Percentiles rank a stretch among this genome's conserved stretches.
phyloP scores from a whole-genome alignment of 1,284 basidiomycete genomes.

The Malassezia yamatoensis region DNA sequence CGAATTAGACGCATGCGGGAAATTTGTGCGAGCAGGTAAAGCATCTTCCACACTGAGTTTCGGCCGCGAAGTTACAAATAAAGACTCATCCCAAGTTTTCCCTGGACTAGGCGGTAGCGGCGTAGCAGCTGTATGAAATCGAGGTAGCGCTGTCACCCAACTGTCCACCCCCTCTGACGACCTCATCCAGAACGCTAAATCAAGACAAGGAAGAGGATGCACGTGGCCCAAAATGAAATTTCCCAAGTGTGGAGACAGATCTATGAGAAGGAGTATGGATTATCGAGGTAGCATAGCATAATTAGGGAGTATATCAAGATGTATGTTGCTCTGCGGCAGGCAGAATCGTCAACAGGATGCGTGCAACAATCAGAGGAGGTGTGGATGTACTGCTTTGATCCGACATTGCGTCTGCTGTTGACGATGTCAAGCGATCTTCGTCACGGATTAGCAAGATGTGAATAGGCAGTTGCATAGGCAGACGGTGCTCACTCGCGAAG shows the following conservation, averaged over 20 bases:
- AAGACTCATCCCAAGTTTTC: not conserved
- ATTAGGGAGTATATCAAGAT: not conserved
- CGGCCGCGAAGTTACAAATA: not conserved
- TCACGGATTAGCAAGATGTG: constrained; percentile 8
- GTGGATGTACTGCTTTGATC: too few species aligned
- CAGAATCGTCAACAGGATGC: constrained; percentile 14
- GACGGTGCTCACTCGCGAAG: constrained; percentile 16
- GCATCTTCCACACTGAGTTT: not conserved
- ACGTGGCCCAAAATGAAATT: not conserved
- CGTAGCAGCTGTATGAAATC: not conserved
- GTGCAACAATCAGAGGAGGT: constrained; percentile 9
- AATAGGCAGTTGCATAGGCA: constrained; percentile 17
- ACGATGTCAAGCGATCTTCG: not conserved
- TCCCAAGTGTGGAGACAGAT: not conserved
- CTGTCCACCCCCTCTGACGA: constrained; percentile 1
- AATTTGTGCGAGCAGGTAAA: too few species aligned
- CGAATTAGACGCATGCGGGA: too few species aligned
- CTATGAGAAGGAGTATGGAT: not conserved
- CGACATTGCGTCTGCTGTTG: not conserved
- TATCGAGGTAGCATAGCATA: not conserved
- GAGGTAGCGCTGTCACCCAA: constrained; percentile 3
- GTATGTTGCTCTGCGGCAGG: not conserved
- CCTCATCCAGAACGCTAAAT: not conserved
- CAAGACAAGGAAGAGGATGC: not conserved
- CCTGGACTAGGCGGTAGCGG: not conserved